Conservation (phyloP, 768 basidiomycete genomes). For the Rickenella mellea region DNA sequence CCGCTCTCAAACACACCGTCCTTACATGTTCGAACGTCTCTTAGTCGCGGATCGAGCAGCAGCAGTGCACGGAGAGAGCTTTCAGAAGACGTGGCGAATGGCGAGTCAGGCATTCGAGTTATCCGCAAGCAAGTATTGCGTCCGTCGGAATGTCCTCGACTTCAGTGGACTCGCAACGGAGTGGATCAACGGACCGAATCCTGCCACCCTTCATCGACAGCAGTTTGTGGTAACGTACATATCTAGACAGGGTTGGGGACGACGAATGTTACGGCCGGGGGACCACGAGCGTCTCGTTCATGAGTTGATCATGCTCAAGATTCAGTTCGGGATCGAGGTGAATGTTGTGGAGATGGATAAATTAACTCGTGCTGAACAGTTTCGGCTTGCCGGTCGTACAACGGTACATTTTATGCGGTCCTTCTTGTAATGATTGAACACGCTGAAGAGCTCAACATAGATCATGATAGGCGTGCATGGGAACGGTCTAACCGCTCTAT, state of each 20-base stretch:
- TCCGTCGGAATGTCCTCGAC: slow-evolving; percentile 53
- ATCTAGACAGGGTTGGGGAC: slow-evolving; percentile 46
- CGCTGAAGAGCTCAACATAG: slow-evolving; percentile 21
- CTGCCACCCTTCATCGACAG: slow-evolving; percentile 14
- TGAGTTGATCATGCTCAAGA: slow-evolving; percentile 35
- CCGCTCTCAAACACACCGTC: slow-evolving; percentile 30
- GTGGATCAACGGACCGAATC: slow-evolving; percentile 21
- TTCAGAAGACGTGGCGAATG: slow-evolving; percentile 56
- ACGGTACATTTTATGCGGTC: slow-evolving; percentile 40
- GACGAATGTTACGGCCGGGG: slow-evolving; percentile 41
- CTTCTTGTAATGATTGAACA: slow-evolving; percentile 2
- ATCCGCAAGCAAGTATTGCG: slow-evolving; percentile 28
- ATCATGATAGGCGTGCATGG: slow-evolving; percentile 68
- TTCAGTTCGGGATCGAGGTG: slow-evolving; percentile 40
- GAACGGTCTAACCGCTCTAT: slow-evolving; percentile 77
- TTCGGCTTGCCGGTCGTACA: slow-evolving; percentile 52
- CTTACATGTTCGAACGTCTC: slow-evolving; percentile 23
- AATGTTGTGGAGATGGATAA: slow-evolving; percentile 53
- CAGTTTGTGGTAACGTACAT: slow-evolving; percentile 66
- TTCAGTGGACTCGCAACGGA: slow-evolving; percentile 45
- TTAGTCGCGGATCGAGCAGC: slow-evolving; percentile 72
- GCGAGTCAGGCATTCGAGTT: slow-evolving; percentile 58
- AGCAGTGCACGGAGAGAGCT: slow-evolving; percentile 54
- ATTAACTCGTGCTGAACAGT: slow-evolving; percentile 67
- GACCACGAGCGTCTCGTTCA: slow-evolving; percentile 49